These are phyloP conservation scores for Kluyveromyces starmeri DNA, from an alignment of 805 yeast genomes.

Conservation along the genomic window DNA sequence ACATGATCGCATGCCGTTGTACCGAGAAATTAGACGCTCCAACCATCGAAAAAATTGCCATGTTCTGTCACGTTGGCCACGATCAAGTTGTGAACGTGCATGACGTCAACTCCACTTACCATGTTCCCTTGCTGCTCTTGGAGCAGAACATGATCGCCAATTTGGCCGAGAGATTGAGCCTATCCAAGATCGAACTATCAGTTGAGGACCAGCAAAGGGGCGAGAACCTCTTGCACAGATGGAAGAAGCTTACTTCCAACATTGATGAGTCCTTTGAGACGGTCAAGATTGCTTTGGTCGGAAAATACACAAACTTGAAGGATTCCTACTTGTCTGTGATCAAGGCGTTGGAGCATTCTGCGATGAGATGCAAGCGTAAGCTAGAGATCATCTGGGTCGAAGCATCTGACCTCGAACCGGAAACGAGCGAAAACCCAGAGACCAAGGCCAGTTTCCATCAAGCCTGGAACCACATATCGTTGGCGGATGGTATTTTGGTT, in stretches of 20 bases:
- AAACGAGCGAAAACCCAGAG: constrained; percentile 37
- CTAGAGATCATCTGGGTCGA: constrained; percentile 94
- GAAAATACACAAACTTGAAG: constrained; percentile 91
- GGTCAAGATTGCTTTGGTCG: constrained; percentile 92
- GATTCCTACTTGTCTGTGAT: constrained; percentile 93
- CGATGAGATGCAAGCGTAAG: constrained; percentile 80
- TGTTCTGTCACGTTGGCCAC: constrained; percentile 99
- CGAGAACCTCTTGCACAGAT: constrained; percentile 54
- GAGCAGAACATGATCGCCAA: constrained; percentile 79
- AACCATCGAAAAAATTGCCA: constrained; percentile 92
- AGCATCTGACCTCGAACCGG: constrained; percentile 79
- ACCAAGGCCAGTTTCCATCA: constrained; percentile 77
- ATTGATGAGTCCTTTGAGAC: constrained; percentile 79
- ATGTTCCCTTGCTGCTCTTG: constrained; percentile 84
- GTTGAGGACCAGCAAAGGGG: constrained; percentile 56
- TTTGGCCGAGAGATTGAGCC: constrained; percentile 57
- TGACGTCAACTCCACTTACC: constrained; percentile 94
- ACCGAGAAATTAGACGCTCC: constrained; percentile 67
- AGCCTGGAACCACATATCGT: constrained; percentile 90
- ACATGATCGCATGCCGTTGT: constrained; percentile 97
- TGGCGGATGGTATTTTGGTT: constrained; percentile 92
- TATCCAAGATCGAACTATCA: constrained; percentile 40
- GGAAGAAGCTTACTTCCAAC: constrained; percentile 71
- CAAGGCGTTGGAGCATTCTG: constrained; percentile 89
- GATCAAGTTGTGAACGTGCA: constrained; percentile 95